These are phyloP conservation scores for Russula sp. DNA, from an alignment of 768 basidiomycete species.

Conservation along the genomic window DNA sequence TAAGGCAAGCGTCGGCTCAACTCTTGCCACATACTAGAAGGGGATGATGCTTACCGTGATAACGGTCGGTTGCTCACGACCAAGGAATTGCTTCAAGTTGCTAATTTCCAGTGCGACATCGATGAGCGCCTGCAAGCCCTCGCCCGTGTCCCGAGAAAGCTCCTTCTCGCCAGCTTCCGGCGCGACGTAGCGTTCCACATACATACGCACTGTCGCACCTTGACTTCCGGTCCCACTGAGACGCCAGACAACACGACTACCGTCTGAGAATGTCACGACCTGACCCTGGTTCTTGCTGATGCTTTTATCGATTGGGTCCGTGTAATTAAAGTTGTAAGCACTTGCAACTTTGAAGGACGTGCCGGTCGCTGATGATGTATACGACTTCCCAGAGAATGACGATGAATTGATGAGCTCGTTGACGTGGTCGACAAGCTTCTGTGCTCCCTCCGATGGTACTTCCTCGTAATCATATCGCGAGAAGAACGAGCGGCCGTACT, in stretches of 20 bases:
- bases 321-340: constrained; percentile 89
- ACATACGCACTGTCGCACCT: constrained; percentile 94
- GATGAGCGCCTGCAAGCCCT: constrained; percentile 90
- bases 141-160: constrained; percentile 67
- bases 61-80: constrained; percentile 88
- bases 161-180: constrained; percentile 61
- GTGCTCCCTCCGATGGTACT: constrained; percentile 84
- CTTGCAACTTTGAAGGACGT: constrained; percentile 70
- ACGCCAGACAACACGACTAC: constrained; percentile 91
- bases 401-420: constrained; percentile 60
- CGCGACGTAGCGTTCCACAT: constrained; percentile 88
- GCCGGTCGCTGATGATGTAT: constrained; percentile 58
- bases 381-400: constrained; percentile 59
- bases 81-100: constrained; percentile 80
- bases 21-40: background rate
- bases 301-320: constrained; percentile 94
- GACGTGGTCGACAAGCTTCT: constrained; percentile 73
- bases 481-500: constrained; percentile 97
- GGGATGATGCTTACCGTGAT: constrained; percentile 48
- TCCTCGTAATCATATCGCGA: constrained; percentile 99
- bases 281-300: constrained; percentile 95
- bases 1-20: background rate
- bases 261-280: constrained; percentile 85
- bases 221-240: constrained; percentile 94
- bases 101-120: constrained; percentile 86